Conservation (phyloP, 805 yeast genomes). For the Candida tammaniensis region DNA sequence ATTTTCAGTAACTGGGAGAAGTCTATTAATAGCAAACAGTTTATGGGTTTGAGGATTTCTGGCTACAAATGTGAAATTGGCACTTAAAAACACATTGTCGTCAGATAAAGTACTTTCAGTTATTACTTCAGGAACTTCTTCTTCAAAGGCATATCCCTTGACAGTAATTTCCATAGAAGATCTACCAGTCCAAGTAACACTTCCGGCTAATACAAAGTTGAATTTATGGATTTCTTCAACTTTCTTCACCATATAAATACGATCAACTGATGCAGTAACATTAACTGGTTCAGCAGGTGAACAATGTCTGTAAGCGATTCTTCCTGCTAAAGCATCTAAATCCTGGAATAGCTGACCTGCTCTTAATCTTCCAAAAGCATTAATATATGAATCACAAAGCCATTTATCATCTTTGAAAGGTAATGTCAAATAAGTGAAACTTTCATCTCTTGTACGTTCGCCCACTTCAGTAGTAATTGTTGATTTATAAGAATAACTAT, state of each 20-base stretch:
- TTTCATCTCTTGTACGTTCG: constrained; percentile 75
- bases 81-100: constrained; percentile 75
- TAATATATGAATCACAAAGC: constrained; percentile 83
- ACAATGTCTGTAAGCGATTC: constrained; percentile 89
- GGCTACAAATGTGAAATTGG: constrained; percentile 94
- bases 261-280: constrained; percentile 92
- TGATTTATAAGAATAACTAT: constrained; percentile 66
- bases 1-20: constrained; percentile 68
- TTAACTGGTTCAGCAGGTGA: constrained; percentile 95
- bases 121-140: constrained; percentile 49
- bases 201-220: constrained; percentile 84
- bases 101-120: constrained; percentile 57
- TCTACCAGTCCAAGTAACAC: constrained; percentile 91
- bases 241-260: constrained; percentile 82
- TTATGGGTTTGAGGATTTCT: constrained; percentile 90
- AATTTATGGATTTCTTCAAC: constrained; percentile 72
- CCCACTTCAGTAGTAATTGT: constrained; percentile 68
- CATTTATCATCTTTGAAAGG: constrained; percentile 84
- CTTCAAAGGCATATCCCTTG: constrained; percentile 76
- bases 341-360: constrained; percentile 95
- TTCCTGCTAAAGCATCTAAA: constrained; percentile 89
- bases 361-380: constrained; percentile 86
- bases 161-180: constrained; percentile 95
- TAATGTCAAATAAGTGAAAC: constrained; percentile 64
- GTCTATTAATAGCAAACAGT: constrained; percentile 79